These are phyloP conservation scores for Puccinia triticina DNA, from an alignment of 1,284 basidiomycete species.

Conservation along the genomic window DNA sequence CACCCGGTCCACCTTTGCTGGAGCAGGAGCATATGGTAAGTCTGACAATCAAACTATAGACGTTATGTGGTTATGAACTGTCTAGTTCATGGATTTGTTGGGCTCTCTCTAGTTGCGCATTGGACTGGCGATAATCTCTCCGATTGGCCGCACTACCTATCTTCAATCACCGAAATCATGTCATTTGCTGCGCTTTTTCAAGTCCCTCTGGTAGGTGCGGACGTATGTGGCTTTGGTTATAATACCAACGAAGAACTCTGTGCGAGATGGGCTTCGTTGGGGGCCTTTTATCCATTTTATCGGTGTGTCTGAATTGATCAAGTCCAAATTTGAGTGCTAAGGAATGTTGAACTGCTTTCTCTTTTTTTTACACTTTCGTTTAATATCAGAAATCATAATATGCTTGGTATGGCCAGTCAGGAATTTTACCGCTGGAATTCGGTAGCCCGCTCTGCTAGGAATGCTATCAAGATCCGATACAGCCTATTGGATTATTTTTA, in stretches of 20 bases:
- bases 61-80: constrained; percentile 63
- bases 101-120: neutral
- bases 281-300: constrained; percentile 75
- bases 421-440: constrained; percentile 71
- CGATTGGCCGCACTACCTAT: constrained; percentile 54
- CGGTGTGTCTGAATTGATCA: constrained; percentile 56
- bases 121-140: constrained; percentile 47
- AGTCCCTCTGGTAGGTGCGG: constrained; percentile 71
- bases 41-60: constrained; percentile 72
- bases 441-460: constrained; percentile 68
- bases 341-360: constrained; percentile 56
- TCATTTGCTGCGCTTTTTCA: constrained; percentile 69
- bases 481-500: constrained; percentile 73
- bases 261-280: constrained; percentile 73
- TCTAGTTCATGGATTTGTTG: constrained; percentile 59
- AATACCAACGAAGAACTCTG: constrained; percentile 70
- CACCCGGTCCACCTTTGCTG: constrained; percentile 73
- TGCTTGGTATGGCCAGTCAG: constrained; percentile 64
- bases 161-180: constrained; percentile 69
- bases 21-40: constrained; percentile 67
- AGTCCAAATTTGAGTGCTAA: constrained; percentile 61
- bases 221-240: constrained; percentile 66
- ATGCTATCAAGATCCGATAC: constrained; percentile 69
- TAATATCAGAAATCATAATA: constrained; percentile 66
- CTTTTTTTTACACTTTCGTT: constrained; percentile 70